Base-by-base conservation (phyloP, 129 eudicot genomes). In the Escallonia herrerae region DNA sequence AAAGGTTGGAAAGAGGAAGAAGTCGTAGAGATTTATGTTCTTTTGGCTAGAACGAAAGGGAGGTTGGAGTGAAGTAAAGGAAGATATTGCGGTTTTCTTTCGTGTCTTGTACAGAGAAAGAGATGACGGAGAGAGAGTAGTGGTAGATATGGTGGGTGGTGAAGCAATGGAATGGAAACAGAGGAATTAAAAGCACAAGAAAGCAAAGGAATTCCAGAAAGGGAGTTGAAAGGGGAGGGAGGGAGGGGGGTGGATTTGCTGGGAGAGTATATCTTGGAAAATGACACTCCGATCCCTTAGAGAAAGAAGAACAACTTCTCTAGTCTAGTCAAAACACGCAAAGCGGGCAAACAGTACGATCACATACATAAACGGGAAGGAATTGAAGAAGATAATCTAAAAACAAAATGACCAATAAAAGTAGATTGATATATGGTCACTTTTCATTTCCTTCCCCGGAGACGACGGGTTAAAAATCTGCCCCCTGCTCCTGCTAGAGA, bases 211-310 rank as follows among this genome's bases (percentile, higher is more conserved):
- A 50, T 68, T 73, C 75, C 80, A 80, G 80, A 75, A 80, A 72
- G 89, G 79, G 64, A 59, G 46, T 60, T 61, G 67, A 60, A 76
- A 60, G 66, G 72, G 53, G 45, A 43, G 52, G 39, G 71, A 46
- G 22, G 43, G 69, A 76, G 77, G 62, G 56, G 67, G 66, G 65
- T 62, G 70, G 60, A 55, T 70, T 70, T 82, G 79, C 87, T 85
- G 75, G 33, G 80, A 89, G 83, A 76, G 84, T 81, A 77, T 79
- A 83, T 81, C 68, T 81, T 39, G 62, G 95, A 89, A 83, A 89
- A 86, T 83, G 97, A 89, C 95, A 89, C 72, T 81, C 33, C 33
- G 33, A 22, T 22, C 33, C 33, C 33, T 22, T 22, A 22, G 33
- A 22, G 33, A 22, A 22, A 22, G 33, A 22, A 78, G 84, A 82